Evolutionary conservation across 225 moss, liverwort and hornwort genomes (phyloP).

Genomic region (Neckera pumila): DNA sequence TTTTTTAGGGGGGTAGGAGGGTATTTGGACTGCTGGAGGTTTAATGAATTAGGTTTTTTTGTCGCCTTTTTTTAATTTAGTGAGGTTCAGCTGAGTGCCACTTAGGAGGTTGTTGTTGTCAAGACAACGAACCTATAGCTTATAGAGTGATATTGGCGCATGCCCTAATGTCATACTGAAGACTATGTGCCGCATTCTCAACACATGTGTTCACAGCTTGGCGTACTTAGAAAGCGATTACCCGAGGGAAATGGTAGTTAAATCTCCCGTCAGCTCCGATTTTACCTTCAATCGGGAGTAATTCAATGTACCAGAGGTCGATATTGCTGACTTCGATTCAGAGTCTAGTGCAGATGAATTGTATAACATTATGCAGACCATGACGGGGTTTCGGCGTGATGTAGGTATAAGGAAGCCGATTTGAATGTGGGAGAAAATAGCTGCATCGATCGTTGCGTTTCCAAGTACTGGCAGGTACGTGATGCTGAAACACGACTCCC

Average conservation of each 20-base stretch:
- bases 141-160: background rate
- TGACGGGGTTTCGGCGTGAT: background rate
- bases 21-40: background rate
- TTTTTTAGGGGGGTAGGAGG: background rate
- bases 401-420: slow-evolving; percentile 88
- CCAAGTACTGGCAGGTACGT: slow-evolving; percentile 92
- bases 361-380: background rate
- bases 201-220: background rate
- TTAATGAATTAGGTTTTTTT: background rate
- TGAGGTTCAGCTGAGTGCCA: background rate
- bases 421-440: slow-evolving; percentile 90
- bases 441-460: slow-evolving; percentile 91
- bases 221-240: background rate
- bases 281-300: background rate
- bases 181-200: background rate
- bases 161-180: background rate
- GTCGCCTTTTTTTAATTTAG: background rate
- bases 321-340: background rate
- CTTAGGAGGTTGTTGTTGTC: background rate
- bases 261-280: background rate
- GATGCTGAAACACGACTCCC: background rate
- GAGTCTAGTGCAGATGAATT: background rate
- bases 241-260: background rate
- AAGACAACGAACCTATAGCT: background rate
- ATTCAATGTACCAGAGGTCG: background rate